Percentiles rank a stretch among this genome's conserved stretches.
Evolutionary conservation across 1,139 yeast genomes (phyloP).

Genomic region (Pichia sp.): DNA sequence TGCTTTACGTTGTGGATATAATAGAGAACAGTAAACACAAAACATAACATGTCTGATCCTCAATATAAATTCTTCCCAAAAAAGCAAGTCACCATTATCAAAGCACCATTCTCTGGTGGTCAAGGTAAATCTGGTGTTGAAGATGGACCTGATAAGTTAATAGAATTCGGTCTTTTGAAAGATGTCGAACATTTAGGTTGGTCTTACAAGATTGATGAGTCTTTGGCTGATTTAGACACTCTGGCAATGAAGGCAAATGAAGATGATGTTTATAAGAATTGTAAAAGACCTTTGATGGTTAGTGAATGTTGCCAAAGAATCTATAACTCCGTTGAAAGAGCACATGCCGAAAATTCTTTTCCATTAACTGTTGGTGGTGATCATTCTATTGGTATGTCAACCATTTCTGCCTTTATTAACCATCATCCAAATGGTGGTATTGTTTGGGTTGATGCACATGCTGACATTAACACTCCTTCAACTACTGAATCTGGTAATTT

Average conservation of each 20-base stretch:
- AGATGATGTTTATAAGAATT: constrained; percentile 44
- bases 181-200: constrained; percentile 68
- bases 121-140: constrained; percentile 94
- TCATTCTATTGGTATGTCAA: constrained; percentile 93
- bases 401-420: constrained; percentile 75
- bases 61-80: constrained; percentile 48
- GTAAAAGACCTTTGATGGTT: constrained; percentile 75
- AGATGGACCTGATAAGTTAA: constrained; percentile 77
- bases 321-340: constrained; percentile 50
- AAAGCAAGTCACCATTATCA: constrained; percentile 55
- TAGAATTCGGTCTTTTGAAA: constrained; percentile 61
- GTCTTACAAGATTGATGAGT: constrained; percentile 51
- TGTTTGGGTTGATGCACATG: constrained; percentile 97
- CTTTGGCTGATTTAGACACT: constrained; percentile 47
- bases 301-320: constrained; percentile 63
- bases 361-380: constrained; percentile 94
- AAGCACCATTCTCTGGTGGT: constrained; percentile 95
- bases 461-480: constrained; percentile 89
- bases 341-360: constrained; percentile 47
- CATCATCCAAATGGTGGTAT: constrained; percentile 83
- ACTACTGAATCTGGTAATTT: constrained; percentile 85
- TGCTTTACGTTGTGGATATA: not conserved
- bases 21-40: not conserved
- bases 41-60: constrained; percentile 5
- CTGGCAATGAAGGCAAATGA: constrained; percentile 37